Conservation (phyloP, 768 basidiomycete genomes). For the Wakefieldia striispora region DNA sequence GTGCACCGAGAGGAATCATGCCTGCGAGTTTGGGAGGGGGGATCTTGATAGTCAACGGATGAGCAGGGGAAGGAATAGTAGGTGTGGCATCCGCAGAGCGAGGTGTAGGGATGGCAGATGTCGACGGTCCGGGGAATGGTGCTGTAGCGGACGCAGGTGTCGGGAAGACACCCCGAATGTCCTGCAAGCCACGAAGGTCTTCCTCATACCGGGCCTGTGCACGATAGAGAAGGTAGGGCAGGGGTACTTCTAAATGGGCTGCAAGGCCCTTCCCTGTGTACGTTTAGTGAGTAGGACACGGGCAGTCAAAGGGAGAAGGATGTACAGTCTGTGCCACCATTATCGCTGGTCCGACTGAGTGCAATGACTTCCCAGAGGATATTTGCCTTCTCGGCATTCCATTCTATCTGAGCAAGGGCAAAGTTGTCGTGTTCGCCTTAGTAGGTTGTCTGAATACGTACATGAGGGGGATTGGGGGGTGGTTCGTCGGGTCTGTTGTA, state of each 20-base stretch:
- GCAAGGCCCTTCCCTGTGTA: conserved; percentile 79
- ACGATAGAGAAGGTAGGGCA: conserved; percentile 82
- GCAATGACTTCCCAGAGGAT: conserved; percentile 87
- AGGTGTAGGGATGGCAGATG: conserved; percentile 8
- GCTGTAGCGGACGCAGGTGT: conserved; percentile 41
- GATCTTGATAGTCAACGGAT: conserved; percentile 27
- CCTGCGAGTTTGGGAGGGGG: conserved; percentile 13
- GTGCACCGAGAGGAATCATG: conserved; percentile 7
- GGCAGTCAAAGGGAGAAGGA: conserved; percentile 8
- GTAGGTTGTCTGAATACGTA: conserved; percentile 37
- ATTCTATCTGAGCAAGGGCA: conserved; percentile 62
- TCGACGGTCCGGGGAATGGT: conserved; percentile 21
- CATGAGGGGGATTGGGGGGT: conserved; percentile 62
- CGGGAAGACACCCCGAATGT: conserved; percentile 57
- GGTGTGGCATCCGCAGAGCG: conserved; percentile 18
- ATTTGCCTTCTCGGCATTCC: conserved; percentile 81
- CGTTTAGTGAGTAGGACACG: background rate
- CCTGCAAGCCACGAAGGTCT: conserved; percentile 76
- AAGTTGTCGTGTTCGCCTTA: conserved; percentile 11
- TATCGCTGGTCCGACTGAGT: conserved; percentile 68
- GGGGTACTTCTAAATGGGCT: conserved; percentile 72
- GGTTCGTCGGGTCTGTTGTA: conserved; percentile 75
- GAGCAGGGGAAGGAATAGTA: conserved; percentile 4
- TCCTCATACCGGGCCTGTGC: conserved; percentile 84
- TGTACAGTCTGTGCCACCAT: conserved; percentile 78